A percentile compares a stretch with the other conserved stretches of the same genome.
Conservation (phyloP, 441 rosid species). For the Gossypium gossypioides region DNA sequence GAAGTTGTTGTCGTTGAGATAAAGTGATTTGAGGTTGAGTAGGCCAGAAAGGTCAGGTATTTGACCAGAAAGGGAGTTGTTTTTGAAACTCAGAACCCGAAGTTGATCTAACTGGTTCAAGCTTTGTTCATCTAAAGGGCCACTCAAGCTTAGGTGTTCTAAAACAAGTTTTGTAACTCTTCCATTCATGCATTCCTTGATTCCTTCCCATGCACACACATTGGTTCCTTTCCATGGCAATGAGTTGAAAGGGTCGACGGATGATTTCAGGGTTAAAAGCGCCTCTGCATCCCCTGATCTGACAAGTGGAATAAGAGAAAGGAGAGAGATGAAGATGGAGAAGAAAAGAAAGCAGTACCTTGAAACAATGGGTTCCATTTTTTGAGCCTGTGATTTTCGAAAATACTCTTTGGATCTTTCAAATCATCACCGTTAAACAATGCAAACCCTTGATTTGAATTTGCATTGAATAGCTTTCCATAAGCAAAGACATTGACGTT, state of each 20-base stretch:
- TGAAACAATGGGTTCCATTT: slow-evolving; percentile 24
- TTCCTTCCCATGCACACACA: slow-evolving; percentile 68
- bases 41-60: slow-evolving; percentile 57
- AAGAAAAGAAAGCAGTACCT: slow-evolving; percentile 22
- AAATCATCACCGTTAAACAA: slow-evolving; percentile 7
- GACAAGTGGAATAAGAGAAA: slow-evolving; percentile 31
- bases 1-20: slow-evolving; percentile 55
- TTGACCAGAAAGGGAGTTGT: slow-evolving; percentile 62
- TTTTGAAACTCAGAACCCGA: slow-evolving; percentile 75
- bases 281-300: slow-evolving; percentile 58
- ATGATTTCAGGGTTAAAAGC: slow-evolving; percentile 53
- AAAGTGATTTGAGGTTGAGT: slow-evolving; percentile 61
- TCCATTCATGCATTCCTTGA: slow-evolving; percentile 58
- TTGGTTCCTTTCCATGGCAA: slow-evolving; percentile 55
- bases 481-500: not conserved
- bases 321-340: slow-evolving; percentile 19
- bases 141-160: slow-evolving; percentile 52
- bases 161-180: slow-evolving; percentile 75
- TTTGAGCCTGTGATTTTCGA: not conserved
- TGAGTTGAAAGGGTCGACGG: slow-evolving; percentile 48
- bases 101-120: slow-evolving; percentile 63
- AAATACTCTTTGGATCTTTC: not conserved
- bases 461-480: not conserved
- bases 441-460: not conserved
- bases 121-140: slow-evolving; percentile 35